These are phyloP conservation scores for Pichia sp. DNA, from an alignment of 1,139 yeast species.

Conservation along the genomic window DNA sequence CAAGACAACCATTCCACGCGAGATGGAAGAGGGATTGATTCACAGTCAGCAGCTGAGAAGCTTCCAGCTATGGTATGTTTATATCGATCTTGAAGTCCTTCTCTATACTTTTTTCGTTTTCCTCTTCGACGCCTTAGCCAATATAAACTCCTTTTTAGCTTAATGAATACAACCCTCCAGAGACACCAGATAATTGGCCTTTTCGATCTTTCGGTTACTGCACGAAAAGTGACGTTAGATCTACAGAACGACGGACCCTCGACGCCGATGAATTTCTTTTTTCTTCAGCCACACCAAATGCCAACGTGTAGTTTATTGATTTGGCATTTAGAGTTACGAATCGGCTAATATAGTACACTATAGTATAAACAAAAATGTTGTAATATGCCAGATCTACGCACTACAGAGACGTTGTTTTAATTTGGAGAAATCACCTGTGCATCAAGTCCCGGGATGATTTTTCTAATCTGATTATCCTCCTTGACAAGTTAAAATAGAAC, in stretches of 20 bases:
- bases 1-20: conserved; percentile 47
- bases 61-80: background rate
- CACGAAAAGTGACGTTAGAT: background rate
- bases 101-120: background rate
- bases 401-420: too few species aligned
- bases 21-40: conserved; percentile 57
- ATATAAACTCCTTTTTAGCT: background rate
- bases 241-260: background rate
- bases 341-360: too few species aligned
- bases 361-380: too few species aligned
- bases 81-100: background rate
- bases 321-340: too few species aligned
- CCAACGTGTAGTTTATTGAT: too few species aligned
- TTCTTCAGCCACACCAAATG: background rate
- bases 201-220: background rate
- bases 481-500: background rate
- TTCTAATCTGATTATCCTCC: background rate
- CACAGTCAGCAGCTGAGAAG: too few species aligned
- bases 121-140: background rate
- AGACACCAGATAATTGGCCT: background rate
- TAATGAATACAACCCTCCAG: conserved; percentile 1
- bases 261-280: background rate
- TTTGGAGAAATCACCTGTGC: too few species aligned
- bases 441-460: too few species aligned
- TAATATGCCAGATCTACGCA: too few species aligned